phyloP scores from a whole-genome alignment of 2,329 filamentous ascomycete species.

The Metarhizium sp. region DNA sequence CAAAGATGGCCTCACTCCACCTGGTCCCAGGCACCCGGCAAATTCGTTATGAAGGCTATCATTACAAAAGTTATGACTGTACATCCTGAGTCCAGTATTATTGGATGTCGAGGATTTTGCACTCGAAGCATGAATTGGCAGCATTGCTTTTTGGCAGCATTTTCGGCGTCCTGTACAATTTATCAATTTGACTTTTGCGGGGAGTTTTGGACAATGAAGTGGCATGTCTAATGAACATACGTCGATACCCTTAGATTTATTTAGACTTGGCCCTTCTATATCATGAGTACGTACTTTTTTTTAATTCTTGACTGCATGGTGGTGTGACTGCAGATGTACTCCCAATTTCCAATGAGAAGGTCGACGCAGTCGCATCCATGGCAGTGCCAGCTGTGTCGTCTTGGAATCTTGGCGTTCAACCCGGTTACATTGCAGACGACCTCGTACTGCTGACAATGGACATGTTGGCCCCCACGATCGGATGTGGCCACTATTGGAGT shows the following conservation, averaged over 20 bases:
- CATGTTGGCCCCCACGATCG: not conserved
- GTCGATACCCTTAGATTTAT: not conserved
- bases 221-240: not conserved
- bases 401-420: no score
- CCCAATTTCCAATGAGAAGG: not conserved
- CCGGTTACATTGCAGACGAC: not conserved
- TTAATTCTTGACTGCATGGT: not conserved
- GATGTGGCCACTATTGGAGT: not conserved
- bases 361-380: not conserved
- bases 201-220: slow-evolving; percentile 1
- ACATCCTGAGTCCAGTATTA: no score
- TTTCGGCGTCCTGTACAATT: not conserved
- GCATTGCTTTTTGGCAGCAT: not conserved
- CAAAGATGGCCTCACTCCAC: not conserved
- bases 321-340: not conserved
- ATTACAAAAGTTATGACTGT: not conserved
- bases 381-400: not conserved
- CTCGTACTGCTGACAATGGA: not conserved
- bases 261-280: slow-evolving; percentile 5
- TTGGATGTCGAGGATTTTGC: not conserved
- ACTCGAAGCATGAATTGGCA: not conserved
- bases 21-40: not conserved
- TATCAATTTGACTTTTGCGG: not conserved
- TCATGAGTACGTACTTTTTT: not conserved
- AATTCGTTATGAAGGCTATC: slow-evolving; percentile 1